Conservation (phyloP, 345 rosid genomes). For the Crucihimalaya himalaica region DNA sequence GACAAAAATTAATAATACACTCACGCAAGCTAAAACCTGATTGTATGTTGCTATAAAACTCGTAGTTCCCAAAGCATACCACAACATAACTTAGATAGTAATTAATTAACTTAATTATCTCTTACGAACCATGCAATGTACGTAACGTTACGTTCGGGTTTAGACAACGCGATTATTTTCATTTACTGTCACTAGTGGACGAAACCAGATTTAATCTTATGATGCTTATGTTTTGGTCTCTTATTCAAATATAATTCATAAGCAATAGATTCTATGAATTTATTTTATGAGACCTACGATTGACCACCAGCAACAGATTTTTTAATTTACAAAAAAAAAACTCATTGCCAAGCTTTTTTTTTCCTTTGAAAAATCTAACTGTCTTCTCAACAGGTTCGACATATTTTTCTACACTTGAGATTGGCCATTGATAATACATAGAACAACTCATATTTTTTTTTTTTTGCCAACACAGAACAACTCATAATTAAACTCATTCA, state of each 20-base stretch:
- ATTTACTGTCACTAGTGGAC: conserved; percentile 26
- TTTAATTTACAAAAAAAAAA: too few relatives aligned
- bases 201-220: conserved; percentile 14
- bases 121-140: conserved; percentile 30
- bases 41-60: conserved; percentile 30
- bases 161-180: neutral
- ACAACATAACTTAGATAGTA: conserved; percentile 31
- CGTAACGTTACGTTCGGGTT: conserved; percentile 24
- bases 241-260: neutral
- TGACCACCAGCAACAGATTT: neutral
- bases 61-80: conserved; percentile 25
- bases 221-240: conserved; percentile 17
- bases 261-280: neutral
- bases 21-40: conserved; percentile 32
- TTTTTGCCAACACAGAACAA: neutral
- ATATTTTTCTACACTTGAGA: neutral
- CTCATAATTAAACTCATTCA: too few relatives aligned
- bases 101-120: conserved; percentile 24
- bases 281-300: neutral
- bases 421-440: neutral
- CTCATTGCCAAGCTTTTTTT: too few relatives aligned
- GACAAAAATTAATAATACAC: conserved; percentile 4
- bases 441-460: neutral
- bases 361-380: too few relatives aligned
- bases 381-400: neutral